Conservation (phyloP, 225 moss, liverwort and hornwort genomes). For the Rhytidiadelphus loreus region DNA sequence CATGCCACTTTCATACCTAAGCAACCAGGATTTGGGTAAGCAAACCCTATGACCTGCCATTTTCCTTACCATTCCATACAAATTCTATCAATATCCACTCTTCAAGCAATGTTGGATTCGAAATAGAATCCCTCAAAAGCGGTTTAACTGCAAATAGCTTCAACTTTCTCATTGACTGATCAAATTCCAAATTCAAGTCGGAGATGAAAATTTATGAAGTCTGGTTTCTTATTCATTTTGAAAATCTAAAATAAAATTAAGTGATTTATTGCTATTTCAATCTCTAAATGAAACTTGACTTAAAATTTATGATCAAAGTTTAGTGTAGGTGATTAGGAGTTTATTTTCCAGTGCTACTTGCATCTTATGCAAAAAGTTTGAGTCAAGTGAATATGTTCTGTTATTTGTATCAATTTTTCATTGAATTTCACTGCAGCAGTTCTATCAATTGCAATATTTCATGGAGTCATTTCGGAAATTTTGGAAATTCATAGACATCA, state of each 20-base stretch:
- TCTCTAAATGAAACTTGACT: not conserved
- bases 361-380: not conserved
- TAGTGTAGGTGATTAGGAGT: not conserved
- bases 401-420: not conserved
- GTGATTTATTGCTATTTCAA: not conserved
- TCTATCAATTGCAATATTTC: not conserved
- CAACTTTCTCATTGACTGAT: no score
- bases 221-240: not conserved
- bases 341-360: not conserved
- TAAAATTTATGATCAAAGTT: not conserved
- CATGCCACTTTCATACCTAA: slow-evolving; percentile 2
- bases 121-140: not conserved
- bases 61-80: not conserved
- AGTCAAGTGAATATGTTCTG: no score
- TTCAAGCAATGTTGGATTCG: not conserved
- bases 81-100: not conserved
- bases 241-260: not conserved
- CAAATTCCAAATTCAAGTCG: not conserved
- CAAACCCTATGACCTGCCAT: not conserved
- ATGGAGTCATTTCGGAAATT: not conserved
- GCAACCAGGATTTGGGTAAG: slow-evolving; percentile 8
- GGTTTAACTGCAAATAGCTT: not conserved
- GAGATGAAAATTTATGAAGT: not conserved
- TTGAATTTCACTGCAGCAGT: not conserved
- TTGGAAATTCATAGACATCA: not conserved